Percentiles rank a stretch among this genome's conserved stretches.
Evolutionary conservation across 1,139 yeast species (phyloP).

Genomic region (Nakaseomyces uthaithaninus): DNA sequence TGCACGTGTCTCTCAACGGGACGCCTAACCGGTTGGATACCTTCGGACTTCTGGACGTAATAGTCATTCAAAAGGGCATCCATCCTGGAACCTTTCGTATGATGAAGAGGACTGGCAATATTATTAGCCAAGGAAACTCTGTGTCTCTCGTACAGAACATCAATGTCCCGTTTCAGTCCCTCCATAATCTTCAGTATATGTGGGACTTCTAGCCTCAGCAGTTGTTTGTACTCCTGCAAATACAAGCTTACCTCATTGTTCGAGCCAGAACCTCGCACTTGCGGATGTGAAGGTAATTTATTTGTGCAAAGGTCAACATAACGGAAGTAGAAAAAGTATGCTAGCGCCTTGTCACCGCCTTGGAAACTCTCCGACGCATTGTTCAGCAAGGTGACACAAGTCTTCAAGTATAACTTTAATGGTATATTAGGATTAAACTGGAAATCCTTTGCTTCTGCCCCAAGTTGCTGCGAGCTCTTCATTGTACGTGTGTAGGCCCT

Average conservation of each 20-base stretch:
- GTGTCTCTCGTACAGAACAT: slow-evolving; percentile 18
- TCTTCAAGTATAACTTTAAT: slow-evolving; percentile 25
- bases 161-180: slow-evolving; percentile 21
- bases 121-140: slow-evolving; percentile 24
- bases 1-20: background rate
- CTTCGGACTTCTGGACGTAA: slow-evolving; percentile 4
- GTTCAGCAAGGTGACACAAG: slow-evolving; percentile 27
- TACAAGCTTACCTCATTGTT: slow-evolving; percentile 9
- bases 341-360: slow-evolving; percentile 17
- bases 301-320: slow-evolving; percentile 29
- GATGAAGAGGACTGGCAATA: slow-evolving; percentile 18
- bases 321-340: slow-evolving; percentile 27
- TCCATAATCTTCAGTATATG: slow-evolving; percentile 26
- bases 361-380: slow-evolving; percentile 28
- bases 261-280: slow-evolving; percentile 10
- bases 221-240: slow-evolving; percentile 24
- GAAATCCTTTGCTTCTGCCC: slow-evolving; percentile 26
- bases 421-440: slow-evolving; percentile 26
- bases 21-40: background rate
- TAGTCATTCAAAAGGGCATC: slow-evolving; percentile 5
- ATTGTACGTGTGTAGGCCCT: background rate
- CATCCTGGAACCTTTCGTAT: slow-evolving; percentile 1
- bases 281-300: slow-evolving; percentile 27
- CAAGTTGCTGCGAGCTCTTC: slow-evolving; percentile 15
- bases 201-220: slow-evolving; percentile 29